phyloP scores from a whole-genome alignment of 495 filamentous ascomycete genomes.

The Hypoxylon intermedium region DNA sequence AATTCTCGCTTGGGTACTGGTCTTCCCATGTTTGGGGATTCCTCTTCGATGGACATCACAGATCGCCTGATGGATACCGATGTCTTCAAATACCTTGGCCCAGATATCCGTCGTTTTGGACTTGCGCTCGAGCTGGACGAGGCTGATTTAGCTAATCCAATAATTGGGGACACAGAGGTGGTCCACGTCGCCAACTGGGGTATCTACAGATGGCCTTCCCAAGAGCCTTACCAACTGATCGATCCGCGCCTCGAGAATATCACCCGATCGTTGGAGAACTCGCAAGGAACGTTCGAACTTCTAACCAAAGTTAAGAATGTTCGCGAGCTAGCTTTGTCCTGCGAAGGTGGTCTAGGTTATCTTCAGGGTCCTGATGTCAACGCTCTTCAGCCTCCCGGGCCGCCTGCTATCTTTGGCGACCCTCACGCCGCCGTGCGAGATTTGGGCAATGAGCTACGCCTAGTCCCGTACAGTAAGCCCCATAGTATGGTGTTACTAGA shows the following conservation, averaged over 20 bases:
- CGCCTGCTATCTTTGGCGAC: constrained; percentile 5
- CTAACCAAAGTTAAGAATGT: constrained; percentile 52
- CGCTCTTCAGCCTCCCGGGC: constrained; percentile 8
- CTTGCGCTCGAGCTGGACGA: constrained; percentile 64
- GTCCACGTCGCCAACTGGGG: constrained; percentile 57
- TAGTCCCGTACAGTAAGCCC: background rate
- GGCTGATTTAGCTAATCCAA: constrained; percentile 42
- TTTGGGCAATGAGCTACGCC: no score
- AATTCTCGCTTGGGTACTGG: constrained; percentile 50
- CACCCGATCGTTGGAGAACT: constrained; percentile 61
- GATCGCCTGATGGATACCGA: constrained; percentile 1
- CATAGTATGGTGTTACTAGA: constrained; percentile 22
- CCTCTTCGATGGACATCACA: constrained; percentile 1
- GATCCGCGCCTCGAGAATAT: constrained; percentile 47
- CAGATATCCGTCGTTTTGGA: constrained; percentile 57
- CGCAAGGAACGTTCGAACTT: constrained; percentile 54
- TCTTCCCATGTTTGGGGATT: background rate
- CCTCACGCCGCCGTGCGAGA: background rate
- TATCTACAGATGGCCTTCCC: constrained; percentile 58
- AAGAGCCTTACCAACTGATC: background rate
- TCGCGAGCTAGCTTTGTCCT: constrained; percentile 59
- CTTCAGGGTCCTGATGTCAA: constrained; percentile 45
- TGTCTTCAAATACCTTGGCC: constrained; percentile 48
- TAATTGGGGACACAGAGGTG: background rate
- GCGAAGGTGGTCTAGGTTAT: constrained; percentile 65